A percentile compares a stretch with the other conserved stretches of the same genome.
Evolutionary conservation across 164 flowering plant genomes (phyloP).

Genomic region (Tinospora cordifolia): DNA sequence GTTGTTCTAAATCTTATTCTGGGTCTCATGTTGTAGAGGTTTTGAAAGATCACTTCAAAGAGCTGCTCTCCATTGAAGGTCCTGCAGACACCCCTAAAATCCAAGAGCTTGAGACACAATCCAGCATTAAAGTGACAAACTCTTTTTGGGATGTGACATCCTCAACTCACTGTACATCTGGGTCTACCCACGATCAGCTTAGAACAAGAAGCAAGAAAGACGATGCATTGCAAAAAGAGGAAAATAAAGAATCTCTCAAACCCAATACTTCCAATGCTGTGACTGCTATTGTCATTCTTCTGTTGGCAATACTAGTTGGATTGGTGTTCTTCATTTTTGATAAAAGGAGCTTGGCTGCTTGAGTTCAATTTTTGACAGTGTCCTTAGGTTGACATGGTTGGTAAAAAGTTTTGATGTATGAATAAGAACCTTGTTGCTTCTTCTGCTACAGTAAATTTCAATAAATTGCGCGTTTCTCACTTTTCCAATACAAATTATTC

Average conservation of each 20-base stretch:
- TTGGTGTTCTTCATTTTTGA: conserved; percentile 23
- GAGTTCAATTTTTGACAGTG: not conserved
- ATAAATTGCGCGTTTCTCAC: too few species aligned
- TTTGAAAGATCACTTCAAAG: conserved; percentile 62
- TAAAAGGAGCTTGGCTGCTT: conserved; percentile 12
- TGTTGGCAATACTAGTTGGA: conserved; percentile 41
- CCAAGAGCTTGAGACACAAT: conserved; percentile 57
- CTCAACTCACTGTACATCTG: conserved; percentile 18
- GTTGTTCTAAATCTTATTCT: conserved; percentile 1
- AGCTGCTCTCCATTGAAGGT: conserved; percentile 72
- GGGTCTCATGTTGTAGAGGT: conserved; percentile 34
- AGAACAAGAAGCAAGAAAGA: conserved; percentile 15
- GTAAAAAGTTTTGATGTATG: not conserved
- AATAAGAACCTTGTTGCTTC: not conserved
- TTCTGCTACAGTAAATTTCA: too few species aligned
- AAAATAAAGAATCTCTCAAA: conserved; percentile 11
- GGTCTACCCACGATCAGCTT: conserved; percentile 8
- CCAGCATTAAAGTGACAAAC: conserved; percentile 27
- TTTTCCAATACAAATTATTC: too few species aligned
- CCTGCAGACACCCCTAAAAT: conserved; percentile 38
- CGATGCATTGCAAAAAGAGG: conserved; percentile 8
- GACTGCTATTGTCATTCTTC: conserved; percentile 35
- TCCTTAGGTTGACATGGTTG: not conserved
- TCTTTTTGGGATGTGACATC: conserved; percentile 58
- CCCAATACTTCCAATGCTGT: conserved; percentile 21